Evolutionary conservation across 2,329 filamentous ascomycete species (phyloP), one percentile per base, ranked within the genome.

Genomic region (Emergomyces orientalis): DNA sequence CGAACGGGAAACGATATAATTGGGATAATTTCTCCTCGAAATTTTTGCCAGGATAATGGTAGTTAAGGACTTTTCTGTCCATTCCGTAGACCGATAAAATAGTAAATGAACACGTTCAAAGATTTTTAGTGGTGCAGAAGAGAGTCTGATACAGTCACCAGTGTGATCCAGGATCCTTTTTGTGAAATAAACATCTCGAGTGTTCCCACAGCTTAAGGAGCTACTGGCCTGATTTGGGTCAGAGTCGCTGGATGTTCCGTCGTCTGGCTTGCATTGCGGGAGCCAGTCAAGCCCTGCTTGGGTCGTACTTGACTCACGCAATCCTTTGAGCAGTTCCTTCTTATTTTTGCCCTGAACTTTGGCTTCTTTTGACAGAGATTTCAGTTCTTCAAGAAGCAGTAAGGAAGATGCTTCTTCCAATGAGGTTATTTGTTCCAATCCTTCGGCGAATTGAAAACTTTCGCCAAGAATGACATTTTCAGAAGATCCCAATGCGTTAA

Each of bases 31-130:
- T 43, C 90, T 84, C 52, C 86, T 84, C 1, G 92, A 90, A 63
- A 96, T 96, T 66, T 93, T 92, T 8, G 94, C 90, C 5, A 99
- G 82, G 54, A 99, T 96, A 61, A 97, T 93, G 0, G 92, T 93
- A 1, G 91, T 97, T 17, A 99, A 79, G 1, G 93, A 97, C 74
- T 96, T 97, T 70, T 97, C 93, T 0, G 92, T 96, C 94, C 94
- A 99, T 73, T 96, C 90, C 0, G 91, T 95, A 11, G 92, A 97
- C 63, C 93, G 84, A 74, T 97, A 97, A 74, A 97, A 99, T 34
- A 99, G 91, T 2, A 99, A 79, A 76, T 97, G 94, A 0, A 97
- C 91, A 32, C 94, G 85, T 74, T 97, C 91, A 70, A 99, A 99
- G 0, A 99, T 82, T 69, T 87, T 90, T 65, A 91, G 83, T 0